Conservation (phyloP, 768 basidiomycete species). For the Paxillus ammoniavirescens region DNA sequence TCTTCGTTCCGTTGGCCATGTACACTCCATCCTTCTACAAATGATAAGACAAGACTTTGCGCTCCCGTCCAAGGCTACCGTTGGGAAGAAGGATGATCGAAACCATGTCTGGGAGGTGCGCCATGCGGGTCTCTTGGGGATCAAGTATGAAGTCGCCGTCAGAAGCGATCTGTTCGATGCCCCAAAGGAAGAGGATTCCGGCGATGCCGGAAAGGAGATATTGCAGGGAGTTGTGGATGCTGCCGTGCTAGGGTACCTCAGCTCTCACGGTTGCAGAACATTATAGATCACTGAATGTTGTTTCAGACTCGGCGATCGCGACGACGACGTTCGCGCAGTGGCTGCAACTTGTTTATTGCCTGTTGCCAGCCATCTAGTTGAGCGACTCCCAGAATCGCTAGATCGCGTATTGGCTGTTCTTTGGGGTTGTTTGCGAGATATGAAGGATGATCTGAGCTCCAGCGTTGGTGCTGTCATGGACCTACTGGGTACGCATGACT, state of each 20-base stretch:
- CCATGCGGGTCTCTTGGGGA: slow-evolving; percentile 94
- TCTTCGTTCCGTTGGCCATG: slow-evolving; percentile 69
- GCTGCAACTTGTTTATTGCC: slow-evolving; percentile 91
- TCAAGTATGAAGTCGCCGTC: slow-evolving; percentile 98
- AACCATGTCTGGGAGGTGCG: slow-evolving; percentile 93
- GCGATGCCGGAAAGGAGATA: slow-evolving; percentile 51
- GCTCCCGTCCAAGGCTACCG: slow-evolving; percentile 35
- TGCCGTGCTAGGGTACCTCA: slow-evolving; percentile 77
- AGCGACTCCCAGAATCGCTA: slow-evolving; percentile 69
- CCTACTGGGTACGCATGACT: slow-evolving; percentile 64
- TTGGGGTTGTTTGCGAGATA: slow-evolving; percentile 87
- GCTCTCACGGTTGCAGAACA: neutral
- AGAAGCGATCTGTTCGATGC: slow-evolving; percentile 72
- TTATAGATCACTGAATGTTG: slow-evolving; percentile 8
- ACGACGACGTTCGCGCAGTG: slow-evolving; percentile 95
- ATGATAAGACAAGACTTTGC: slow-evolving; percentile 93
- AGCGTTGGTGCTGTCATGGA: slow-evolving; percentile 98
- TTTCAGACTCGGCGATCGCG: slow-evolving; percentile 79
- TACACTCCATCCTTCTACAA: slow-evolving; percentile 79
- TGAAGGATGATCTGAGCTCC: slow-evolving; percentile 96
- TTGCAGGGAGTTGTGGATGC: slow-evolving; percentile 85
- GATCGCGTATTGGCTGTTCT: slow-evolving; percentile 76
- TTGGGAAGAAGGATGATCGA: slow-evolving; percentile 36
- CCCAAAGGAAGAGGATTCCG: slow-evolving; percentile 32
- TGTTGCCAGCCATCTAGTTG: slow-evolving; percentile 78